These are phyloP conservation scores for Carallia brachiata DNA, from an alignment of 345 rosid species.

Conservation along the genomic window DNA sequence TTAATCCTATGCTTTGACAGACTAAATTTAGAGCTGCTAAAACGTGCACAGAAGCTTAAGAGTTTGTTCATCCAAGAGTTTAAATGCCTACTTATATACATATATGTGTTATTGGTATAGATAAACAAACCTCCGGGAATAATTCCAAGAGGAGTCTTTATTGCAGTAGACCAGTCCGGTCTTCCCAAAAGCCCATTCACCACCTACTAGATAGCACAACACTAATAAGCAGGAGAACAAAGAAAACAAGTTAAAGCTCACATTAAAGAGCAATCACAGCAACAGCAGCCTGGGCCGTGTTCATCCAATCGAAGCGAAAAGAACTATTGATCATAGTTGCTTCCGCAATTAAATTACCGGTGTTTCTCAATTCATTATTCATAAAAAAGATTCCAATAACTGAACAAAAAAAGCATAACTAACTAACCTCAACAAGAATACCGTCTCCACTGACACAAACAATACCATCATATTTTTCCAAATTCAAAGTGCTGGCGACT, in stretches of 20 bases:
- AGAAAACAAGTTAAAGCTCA: not conserved
- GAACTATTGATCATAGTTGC: not conserved
- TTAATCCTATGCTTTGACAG: not conserved
- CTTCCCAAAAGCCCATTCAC: slow-evolving; percentile 93
- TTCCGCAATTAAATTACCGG: not conserved
- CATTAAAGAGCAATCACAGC: not conserved
- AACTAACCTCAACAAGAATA: slow-evolving; percentile 84
- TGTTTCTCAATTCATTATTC: not conserved
- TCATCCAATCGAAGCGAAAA: too few relatives aligned
- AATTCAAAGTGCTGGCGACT: slow-evolving; percentile 53
- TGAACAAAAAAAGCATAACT: slow-evolving; percentile 10
- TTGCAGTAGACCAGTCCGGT: slow-evolving; percentile 77
- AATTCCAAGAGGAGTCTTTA: slow-evolving; percentile 75
- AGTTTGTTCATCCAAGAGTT: not conserved
- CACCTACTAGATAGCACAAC: slow-evolving; percentile 68
- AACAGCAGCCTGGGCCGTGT: not conserved
- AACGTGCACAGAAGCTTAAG: not conserved
- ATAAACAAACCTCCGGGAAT: slow-evolving; percentile 78
- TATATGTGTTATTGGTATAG: not conserved
- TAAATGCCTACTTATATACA: too few relatives aligned
- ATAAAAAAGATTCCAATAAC: slow-evolving; percentile 1
- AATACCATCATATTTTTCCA: slow-evolving; percentile 68
- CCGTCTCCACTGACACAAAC: slow-evolving; percentile 98
- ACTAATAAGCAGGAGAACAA: slow-evolving; percentile 19
- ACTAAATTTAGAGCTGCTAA: not conserved